Base-by-base conservation (phyloP, 169 alveolate genomes). In the Plasmodium cynomolgi region DNA sequence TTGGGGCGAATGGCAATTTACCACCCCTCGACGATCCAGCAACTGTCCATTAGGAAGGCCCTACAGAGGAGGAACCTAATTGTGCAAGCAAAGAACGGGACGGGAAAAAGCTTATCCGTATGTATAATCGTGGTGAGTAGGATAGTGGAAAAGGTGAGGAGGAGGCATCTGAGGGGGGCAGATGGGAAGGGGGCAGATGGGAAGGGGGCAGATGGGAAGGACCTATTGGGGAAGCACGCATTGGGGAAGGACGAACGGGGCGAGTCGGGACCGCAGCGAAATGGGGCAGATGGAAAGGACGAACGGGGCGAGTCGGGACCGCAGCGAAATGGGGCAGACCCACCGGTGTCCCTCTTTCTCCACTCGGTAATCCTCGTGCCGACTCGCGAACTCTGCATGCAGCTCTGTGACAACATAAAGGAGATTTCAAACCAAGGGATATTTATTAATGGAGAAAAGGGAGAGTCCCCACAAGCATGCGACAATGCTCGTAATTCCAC, bases 11-110 rank as follows among this genome's bases (percentile, higher is more conserved):
- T 79, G 23, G 39, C 13, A 9, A 79, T 88, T 56, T 5, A 5
- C 31, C 72, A 88, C 26, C 94, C 94, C 26, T 88, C 94, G 6
- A 26, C 1, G 13, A 88, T 88, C 1, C 94, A 88, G 81, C 29
- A 7, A 11, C 44, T 88, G 54, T 56, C 88, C 15, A 34, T 88
- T 29, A 58, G 62, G 81, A 62, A 56, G 56, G 86, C 83, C 26
- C 17, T 79, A 1, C 29, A 62, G 26, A 88, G 56, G 73, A 58
- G 47, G 33, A 77, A 79, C 71, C 31, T 79, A 15, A 88, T 88
- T 13, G 81, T 88, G 1, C 94, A 88, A 26, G 79, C 94, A 9
- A 88, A 56, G 23, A 88, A 88, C 71, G 94, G 94, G n/a, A 88
- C 94, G 13, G 94, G 94, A 1, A 88, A 88, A 37, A 88, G 94